phyloP scores from a whole-genome alignment of 345 rosid species.

The Bruguiera gymnorhiza region DNA sequence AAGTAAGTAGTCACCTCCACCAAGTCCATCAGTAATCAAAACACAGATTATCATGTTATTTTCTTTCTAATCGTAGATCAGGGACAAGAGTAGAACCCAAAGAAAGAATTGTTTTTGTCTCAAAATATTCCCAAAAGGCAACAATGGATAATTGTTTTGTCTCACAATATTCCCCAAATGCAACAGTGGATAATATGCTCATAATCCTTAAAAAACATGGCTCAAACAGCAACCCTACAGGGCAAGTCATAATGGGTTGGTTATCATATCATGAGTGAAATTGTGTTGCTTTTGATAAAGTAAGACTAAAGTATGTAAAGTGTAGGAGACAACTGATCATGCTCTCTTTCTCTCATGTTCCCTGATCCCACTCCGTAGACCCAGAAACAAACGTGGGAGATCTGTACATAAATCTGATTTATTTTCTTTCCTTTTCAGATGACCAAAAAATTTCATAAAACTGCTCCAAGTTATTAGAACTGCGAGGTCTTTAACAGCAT shows the following conservation, averaged over 20 bases:
- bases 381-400: no score
- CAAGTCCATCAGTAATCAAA: conserved; percentile 61
- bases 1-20: conserved; percentile 95
- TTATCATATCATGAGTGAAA: background rate
- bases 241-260: background rate
- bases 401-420: no score
- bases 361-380: no score
- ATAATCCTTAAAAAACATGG: conserved; percentile 1
- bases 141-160: background rate
- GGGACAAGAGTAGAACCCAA: background rate
- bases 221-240: conserved; percentile 1
- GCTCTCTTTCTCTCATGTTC: no score
- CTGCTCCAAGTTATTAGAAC: no score
- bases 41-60: background rate
- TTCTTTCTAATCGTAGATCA: conserved; percentile 7
- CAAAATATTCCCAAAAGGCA: no score
- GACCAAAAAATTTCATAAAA: no score
- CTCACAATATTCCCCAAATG: background rate
- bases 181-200: background rate
- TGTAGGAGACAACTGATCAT: no score
- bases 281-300: background rate
- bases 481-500: no score
- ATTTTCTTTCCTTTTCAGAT: no score
- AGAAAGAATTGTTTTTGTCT: background rate
- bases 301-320: background rate